Conservation (phyloP, 345 rosid species). For the Orychophragmus violaceus region DNA sequence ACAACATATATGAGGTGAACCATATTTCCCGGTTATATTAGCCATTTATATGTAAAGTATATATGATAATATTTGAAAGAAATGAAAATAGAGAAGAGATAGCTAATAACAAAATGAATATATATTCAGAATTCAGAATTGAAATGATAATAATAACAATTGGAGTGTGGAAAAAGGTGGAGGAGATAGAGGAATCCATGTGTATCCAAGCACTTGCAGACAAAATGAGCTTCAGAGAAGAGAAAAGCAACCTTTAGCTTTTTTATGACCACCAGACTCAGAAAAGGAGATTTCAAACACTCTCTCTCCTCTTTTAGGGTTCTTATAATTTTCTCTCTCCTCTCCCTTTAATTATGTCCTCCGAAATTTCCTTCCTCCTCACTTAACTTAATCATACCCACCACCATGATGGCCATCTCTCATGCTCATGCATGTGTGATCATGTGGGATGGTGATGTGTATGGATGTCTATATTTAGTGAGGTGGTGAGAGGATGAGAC, state of each 20-base stretch:
- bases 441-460: conserved; percentile 14
- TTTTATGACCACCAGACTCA: conserved; percentile 50
- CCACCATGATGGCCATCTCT: conserved; percentile 13
- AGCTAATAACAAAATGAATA: conserved; percentile 17
- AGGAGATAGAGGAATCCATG: conserved; percentile 52
- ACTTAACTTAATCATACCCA: conserved; percentile 27
- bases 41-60: conserved; percentile 1
- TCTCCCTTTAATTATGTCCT: conserved; percentile 11
- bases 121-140: not conserved
- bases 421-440: conserved; percentile 21
- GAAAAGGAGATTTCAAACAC: conserved; percentile 66
- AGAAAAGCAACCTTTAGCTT: conserved; percentile 64
- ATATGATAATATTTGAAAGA: not conserved
- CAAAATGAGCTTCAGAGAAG: conserved; percentile 64
- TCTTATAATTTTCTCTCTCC: conserved; percentile 24
- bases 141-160: conserved; percentile 24
- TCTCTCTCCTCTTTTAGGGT: conserved; percentile 37
- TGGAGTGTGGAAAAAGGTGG: conserved; percentile 21
- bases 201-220: conserved; percentile 63
- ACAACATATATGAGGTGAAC: conserved; percentile 17
- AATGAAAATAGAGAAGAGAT: not conserved
- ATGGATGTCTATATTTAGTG: conserved; percentile 56
- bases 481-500: conserved; percentile 28
- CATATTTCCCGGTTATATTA: conserved; percentile 17
- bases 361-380: conserved; percentile 10